phyloP scores from a whole-genome alignment of 2,329 filamentous ascomycete genomes.

The Magnaporthiopsis rhizophila region DNA sequence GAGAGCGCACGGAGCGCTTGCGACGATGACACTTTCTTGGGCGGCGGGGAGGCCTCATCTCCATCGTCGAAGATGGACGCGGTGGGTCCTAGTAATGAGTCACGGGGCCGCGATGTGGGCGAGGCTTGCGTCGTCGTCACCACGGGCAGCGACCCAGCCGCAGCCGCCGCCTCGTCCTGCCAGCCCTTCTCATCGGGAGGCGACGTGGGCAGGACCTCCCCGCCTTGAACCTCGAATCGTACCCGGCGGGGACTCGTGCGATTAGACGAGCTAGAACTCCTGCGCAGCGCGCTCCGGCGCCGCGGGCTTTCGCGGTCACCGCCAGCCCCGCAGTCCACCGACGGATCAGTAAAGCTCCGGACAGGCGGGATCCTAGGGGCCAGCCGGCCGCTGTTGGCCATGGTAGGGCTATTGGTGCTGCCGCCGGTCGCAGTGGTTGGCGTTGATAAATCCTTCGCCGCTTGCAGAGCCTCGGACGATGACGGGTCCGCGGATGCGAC shows the following conservation, averaged over 20 bases:
- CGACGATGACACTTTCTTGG: constrained; percentile 28
- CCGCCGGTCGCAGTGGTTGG: constrained; percentile 2
- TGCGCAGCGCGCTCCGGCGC: constrained; percentile 37
- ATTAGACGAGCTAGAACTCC: constrained; percentile 30
- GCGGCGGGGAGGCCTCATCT: constrained; percentile 23
- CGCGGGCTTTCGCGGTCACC: constrained; percentile 50
- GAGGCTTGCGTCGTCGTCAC: neutral
- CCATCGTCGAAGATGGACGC: constrained; percentile 21
- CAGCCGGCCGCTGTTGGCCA: constrained; percentile 34
- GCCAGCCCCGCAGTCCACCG: constrained; percentile 34
- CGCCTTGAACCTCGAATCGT: constrained; percentile 53
- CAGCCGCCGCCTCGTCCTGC: constrained; percentile 5
- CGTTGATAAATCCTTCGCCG: constrained; percentile 12
- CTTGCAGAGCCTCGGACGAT: constrained; percentile 6
- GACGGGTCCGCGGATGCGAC: neutral
- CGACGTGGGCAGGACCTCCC: constrained; percentile 51
- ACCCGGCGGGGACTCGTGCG: constrained; percentile 51
- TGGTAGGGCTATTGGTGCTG: constrained; percentile 39
- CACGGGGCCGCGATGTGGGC: constrained; percentile 4
- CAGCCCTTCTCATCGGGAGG: constrained; percentile 31
- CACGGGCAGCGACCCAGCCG: constrained; percentile 14
- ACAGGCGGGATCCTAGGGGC: constrained; percentile 16
- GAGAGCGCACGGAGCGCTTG: constrained; percentile 27
- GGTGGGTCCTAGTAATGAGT: constrained; percentile 8
- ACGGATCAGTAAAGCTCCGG: constrained; percentile 38